Evolutionary conservation across 1,284 basidiomycete genomes (phyloP), one percentile per base, ranked within the genome.

Genomic region (Golubevia sp.): DNA sequence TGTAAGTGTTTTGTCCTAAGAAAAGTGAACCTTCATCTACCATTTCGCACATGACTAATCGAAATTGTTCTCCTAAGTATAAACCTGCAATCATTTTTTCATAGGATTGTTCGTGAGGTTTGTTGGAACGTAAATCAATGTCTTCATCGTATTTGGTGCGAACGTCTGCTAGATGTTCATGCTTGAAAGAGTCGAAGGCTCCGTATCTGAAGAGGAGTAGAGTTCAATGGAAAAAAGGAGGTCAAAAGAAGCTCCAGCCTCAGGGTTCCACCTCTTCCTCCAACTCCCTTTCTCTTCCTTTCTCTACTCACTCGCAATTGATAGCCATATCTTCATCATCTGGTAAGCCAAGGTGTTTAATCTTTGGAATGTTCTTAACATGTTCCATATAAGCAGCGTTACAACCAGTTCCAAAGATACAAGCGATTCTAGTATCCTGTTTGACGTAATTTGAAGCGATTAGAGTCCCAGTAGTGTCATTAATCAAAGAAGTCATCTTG

Each of bases 1-100:
- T 97, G 88, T 97, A 97, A 1, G 95, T 97, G 85, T 85, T 82
- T 70, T 84, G 72, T 56, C 77, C 79, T 13, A 79, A 60, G 65
- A 82, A 82, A 30, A 82, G 68, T 20, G 61, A 62, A 8, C 78
- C 78, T 50, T 80, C 73, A 62, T 82, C 78, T 65, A 76, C 72
- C 52, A 82, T 64, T 50, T 82, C 79, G 63, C 74, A 77, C 61
- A 82, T 58, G 63, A 74, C 70, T 24, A 82, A 63, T 7, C 79
- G 76, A 74, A 82, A 82, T 48, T 80, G 58, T 65, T 82, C 79
- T 56, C 79, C 79, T 2, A 82, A 73, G 66, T 82, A 82, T 24
- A 82, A 68, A 59, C 79, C 79, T 13, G 79, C 74, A 51, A 82
- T 82, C 79, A 82, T 82, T 74, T 82, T 82, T 44, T 82, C 79